Percentiles rank a stretch among this genome's conserved stretches.
Evolutionary conservation across 1,284 basidiomycete genomes (phyloP).

Genomic region (Kalmanozyma brasiliensis): DNA sequence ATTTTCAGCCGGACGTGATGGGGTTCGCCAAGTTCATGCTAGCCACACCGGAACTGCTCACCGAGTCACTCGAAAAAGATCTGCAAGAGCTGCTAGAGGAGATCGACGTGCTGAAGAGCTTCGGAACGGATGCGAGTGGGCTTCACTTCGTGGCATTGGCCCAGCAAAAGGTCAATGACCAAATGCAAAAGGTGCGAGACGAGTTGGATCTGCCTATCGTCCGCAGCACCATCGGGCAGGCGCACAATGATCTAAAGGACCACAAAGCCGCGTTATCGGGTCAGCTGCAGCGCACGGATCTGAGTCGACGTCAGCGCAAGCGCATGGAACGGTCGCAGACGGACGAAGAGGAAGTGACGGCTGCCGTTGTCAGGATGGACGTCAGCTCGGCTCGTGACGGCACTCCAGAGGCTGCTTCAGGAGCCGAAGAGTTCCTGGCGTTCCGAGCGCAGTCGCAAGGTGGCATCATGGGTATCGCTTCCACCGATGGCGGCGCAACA

Average conservation of each 20-base stretch:
- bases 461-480: slow-evolving; percentile 15
- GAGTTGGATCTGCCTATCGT: slow-evolving; percentile 58
- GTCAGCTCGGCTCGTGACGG: slow-evolving; percentile 9
- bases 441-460: slow-evolving; percentile 34
- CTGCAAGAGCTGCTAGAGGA: slow-evolving; percentile 79
- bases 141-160: slow-evolving; percentile 83
- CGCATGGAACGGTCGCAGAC: slow-evolving; percentile 45
- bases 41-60: slow-evolving; percentile 81
- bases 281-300: slow-evolving; percentile 26
- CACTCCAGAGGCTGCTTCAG: slow-evolving; percentile 30
- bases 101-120: slow-evolving; percentile 67
- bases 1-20: slow-evolving; percentile 93
- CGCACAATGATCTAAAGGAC: slow-evolving; percentile 74
- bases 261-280: slow-evolving; percentile 43
- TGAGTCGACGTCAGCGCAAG: slow-evolving; percentile 51
- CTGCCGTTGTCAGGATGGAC: slow-evolving; percentile 2
- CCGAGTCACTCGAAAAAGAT: slow-evolving; percentile 79
- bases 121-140: slow-evolving; percentile 78
- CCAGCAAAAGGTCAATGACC: slow-evolving; percentile 56
- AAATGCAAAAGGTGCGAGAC: slow-evolving; percentile 55
- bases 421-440: slow-evolving; percentile 42
- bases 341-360: slow-evolving; percentile 29
- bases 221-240: slow-evolving; percentile 51
- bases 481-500: slow-evolving; percentile 3
- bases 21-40: slow-evolving; percentile 94